Evolutionary conservation across 179 eudicot species (phyloP).

Genomic region (Amaranthus tricolor): DNA sequence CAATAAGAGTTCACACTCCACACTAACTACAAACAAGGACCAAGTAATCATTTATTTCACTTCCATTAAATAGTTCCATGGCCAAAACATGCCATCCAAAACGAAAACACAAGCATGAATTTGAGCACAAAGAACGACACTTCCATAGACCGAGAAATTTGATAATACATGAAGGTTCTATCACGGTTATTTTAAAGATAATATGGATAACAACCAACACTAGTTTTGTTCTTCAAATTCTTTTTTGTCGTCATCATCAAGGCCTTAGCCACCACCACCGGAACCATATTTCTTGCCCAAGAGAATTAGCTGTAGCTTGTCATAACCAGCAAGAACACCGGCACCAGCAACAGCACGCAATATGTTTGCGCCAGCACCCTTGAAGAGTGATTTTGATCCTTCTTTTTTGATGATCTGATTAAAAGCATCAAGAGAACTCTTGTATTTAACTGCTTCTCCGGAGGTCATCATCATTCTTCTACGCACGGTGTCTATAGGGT

Average conservation of each 20-base stretch:
- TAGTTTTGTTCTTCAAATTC: neutral
- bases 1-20: no score
- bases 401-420: constrained; percentile 56
- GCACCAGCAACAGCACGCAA: constrained; percentile 75
- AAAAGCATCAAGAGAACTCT: constrained; percentile 56
- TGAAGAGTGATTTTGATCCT: constrained; percentile 55
- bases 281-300: constrained; percentile 71
- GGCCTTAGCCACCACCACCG: constrained; percentile 54
- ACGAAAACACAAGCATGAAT: constrained; percentile 13
- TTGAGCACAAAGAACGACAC: constrained; percentile 23
- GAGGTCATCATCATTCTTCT: constrained; percentile 75
- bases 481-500: constrained; percentile 61
- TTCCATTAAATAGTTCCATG: neutral
- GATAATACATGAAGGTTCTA: neutral
- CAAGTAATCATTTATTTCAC: neutral
- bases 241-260: constrained; percentile 26
- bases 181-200: constrained; percentile 6
- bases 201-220: neutral
- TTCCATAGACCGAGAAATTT: neutral
- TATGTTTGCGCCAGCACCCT: constrained; percentile 70
- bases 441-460: constrained; percentile 63
- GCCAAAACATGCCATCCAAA: constrained; percentile 1
- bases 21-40: no score
- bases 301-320: constrained; percentile 54
- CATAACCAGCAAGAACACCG: constrained; percentile 68